Conservation (phyloP, 2,329 filamentous ascomycete genomes). For the Aureobasidium sp. region DNA sequence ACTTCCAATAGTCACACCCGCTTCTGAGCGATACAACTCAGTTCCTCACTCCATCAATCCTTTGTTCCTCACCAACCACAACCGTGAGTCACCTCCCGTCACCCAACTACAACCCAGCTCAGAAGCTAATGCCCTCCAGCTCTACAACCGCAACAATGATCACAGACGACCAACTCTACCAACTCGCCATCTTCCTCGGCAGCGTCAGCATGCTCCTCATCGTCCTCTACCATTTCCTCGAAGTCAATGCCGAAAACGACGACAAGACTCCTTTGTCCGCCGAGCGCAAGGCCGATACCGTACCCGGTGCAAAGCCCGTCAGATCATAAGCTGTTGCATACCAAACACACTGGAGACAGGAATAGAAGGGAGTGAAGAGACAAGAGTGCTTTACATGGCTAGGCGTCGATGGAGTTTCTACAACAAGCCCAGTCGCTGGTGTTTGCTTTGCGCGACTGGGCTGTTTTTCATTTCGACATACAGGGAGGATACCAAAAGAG, state of each 20-base stretch:
- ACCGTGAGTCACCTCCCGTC: too few relatives aligned
- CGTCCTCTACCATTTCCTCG: slow-evolving; percentile 90
- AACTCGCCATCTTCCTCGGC: slow-evolving; percentile 86
- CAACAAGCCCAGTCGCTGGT: not conserved
- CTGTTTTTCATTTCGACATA: not conserved
- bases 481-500: not conserved
- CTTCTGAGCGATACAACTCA: too few relatives aligned
- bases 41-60: too few relatives aligned
- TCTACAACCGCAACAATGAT: slow-evolving; percentile 60
- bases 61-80: too few relatives aligned
- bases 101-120: too few relatives aligned
- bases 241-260: slow-evolving; percentile 71
- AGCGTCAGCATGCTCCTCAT: slow-evolving; percentile 85
- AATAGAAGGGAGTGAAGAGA: too few relatives aligned
- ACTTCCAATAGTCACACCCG: too few relatives aligned
- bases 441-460: not conserved
- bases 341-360: too few relatives aligned
- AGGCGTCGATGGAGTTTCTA: not conserved
- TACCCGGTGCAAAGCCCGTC: slow-evolving; percentile 19
- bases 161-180: slow-evolving; percentile 84
- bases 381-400: not conserved
- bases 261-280: slow-evolving; percentile 17
- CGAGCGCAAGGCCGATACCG: slow-evolving; percentile 24
- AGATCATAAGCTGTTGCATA: not conserved
- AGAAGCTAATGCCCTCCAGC: not conserved